Evolutionary conservation across 306 rosid species (phyloP).

Genomic region (Aeschynomene evenia): DNA sequence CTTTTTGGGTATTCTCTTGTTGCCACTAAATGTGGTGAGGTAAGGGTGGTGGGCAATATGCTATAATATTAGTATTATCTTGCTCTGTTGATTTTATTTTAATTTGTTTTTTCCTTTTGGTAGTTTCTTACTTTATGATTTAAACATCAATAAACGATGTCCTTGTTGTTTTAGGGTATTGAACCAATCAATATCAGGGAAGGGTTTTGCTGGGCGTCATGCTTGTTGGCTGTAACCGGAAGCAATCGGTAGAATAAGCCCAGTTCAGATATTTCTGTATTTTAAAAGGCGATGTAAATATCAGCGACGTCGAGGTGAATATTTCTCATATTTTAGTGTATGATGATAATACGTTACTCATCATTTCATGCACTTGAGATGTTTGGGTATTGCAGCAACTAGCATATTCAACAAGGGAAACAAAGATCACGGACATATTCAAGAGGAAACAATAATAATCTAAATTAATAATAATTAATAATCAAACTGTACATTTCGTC

Average conservation of each 20-base stretch:
- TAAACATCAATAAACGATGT: not conserved
- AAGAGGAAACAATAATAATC: not conserved
- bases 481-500: constrained; percentile 48
- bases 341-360: too few species aligned
- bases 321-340: too few species aligned
- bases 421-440: not conserved
- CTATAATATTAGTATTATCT: not conserved
- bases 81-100: not conserved
- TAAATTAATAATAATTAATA: constrained; percentile 20
- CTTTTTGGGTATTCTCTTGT: not conserved
- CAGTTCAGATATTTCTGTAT: not conserved
- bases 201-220: not conserved
- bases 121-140: not conserved
- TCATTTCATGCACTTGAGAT: too few species aligned
- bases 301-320: not conserved
- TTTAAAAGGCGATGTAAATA: not conserved
- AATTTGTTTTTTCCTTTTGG: too few species aligned
- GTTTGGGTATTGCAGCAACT: not conserved
- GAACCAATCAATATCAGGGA: not conserved
- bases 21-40: not conserved
- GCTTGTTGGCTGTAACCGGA: not conserved
- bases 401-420: not conserved
- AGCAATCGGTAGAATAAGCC: not conserved
- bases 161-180: not conserved
- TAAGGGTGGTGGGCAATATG: not conserved